Evolutionary conservation across 345 rosid species (phyloP), one percentile per base, ranked within the genome.

Genomic region (Barbarea vulgaris): DNA sequence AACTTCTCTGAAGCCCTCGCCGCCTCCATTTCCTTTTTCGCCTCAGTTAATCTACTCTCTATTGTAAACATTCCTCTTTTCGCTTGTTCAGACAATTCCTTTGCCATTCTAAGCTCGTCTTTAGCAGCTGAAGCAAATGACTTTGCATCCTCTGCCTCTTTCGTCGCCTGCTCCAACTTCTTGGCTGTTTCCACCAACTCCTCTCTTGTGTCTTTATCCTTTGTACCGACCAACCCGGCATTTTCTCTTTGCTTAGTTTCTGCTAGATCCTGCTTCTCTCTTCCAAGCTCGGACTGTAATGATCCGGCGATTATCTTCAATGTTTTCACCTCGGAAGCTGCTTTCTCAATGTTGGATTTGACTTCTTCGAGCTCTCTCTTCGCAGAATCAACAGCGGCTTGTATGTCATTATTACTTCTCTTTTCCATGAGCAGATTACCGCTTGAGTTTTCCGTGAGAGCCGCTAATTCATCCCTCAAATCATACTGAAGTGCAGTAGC

Each of bases 281-380:
- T 83, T 58, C 84, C 90, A 39, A 90, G 85, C 80, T 95, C 93
- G 0, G 85, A 74, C 74, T 87, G 85, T 60, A 95, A 81, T 12
- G 97, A 85, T 12, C 64, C 74, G 31, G 83, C 86, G 6, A 97
- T 89, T 59, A 84, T 84, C 77, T 88, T 90, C 86, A 95, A 79
- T 72, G 80, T 75, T 64, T 84, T 82, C 63, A 91, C 96, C 85
- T 95, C 99, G 0, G 86, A 82, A 48, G 77, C 81, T 55, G 96
- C 90, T 83, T 87, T 95, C 75, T 87, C 92, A 33, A 91, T 85
- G 81, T 89, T 90, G 55, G 78, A 74, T 78, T 86, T 91, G 65
- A 91, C 92, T 79, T 90, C 88, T 75, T 90, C 89, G 6, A 94
- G 93, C 80, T 92, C 99, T 81, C 81, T 90, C 81, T 80, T 88